These are phyloP conservation scores for Cercospora zeina DNA, from an alignment of 2,329 filamentous ascomycete species.

Conservation along the genomic window DNA sequence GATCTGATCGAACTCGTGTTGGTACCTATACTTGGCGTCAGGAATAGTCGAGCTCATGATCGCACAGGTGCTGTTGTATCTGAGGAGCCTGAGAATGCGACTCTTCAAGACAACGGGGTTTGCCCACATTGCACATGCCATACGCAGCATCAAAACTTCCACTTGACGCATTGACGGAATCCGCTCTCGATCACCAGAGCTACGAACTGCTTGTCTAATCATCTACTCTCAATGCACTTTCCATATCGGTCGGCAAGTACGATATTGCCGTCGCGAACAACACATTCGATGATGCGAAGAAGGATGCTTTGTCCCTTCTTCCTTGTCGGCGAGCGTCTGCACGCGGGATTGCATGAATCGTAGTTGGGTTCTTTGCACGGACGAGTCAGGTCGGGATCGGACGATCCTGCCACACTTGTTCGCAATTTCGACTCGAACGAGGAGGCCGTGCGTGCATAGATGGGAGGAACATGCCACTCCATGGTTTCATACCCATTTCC, in stretches of 20 bases:
- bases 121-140: slow-evolving; percentile 50
- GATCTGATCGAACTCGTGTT: slow-evolving; percentile 12
- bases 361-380: too few species aligned
- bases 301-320: background rate
- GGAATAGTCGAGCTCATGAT: background rate
- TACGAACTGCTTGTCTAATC: background rate
- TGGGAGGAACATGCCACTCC: background rate
- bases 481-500: background rate
- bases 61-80: background rate
- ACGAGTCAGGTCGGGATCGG: too few species aligned
- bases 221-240: background rate
- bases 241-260: background rate
- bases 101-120: background rate
- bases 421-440: too few species aligned
- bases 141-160: too few species aligned
- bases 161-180: background rate
- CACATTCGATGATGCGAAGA: background rate
- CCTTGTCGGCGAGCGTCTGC: too few species aligned
- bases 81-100: too few species aligned
- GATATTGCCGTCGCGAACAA: background rate
- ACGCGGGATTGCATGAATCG: too few species aligned
- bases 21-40: slow-evolving; percentile 34
- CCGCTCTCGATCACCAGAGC: background rate
- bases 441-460: too few species aligned
- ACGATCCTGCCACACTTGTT: too few species aligned